These are phyloP conservation scores for Cenchrus purpureus DNA, from an alignment of 176 grass and related monocot genomes.

Conservation along the genomic window DNA sequence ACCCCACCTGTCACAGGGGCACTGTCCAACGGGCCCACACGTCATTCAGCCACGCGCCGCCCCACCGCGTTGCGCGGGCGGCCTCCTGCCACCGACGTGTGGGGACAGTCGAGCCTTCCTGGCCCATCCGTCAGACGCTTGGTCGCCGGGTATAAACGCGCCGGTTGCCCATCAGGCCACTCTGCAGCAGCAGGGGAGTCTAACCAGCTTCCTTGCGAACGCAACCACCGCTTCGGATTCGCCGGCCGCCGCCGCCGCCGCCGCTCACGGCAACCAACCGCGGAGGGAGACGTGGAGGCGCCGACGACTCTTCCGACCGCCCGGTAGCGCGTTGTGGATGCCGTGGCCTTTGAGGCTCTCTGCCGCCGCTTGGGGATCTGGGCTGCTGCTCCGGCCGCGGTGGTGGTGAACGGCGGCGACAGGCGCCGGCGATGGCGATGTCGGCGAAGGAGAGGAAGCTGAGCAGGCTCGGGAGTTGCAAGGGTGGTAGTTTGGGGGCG, in stretches of 20 bases:
- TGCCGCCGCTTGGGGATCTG: slow-evolving; percentile 41
- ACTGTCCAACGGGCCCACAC: background rate
- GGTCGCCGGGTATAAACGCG: slow-evolving; percentile 38
- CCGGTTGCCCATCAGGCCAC: background rate
- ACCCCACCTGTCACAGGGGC: background rate
- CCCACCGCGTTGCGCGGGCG: background rate
- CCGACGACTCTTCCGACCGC: background rate
- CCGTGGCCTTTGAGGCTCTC: slow-evolving; percentile 7
- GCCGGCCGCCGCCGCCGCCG: slow-evolving; percentile 36
- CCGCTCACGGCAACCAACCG: background rate
- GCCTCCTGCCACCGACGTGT: background rate
- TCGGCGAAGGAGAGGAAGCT: slow-evolving; percentile 57
- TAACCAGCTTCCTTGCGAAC: background rate
- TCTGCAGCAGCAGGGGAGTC: background rate
- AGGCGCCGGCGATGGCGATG: slow-evolving; percentile 25
- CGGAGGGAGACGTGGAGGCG: background rate
- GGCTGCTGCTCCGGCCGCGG: background rate
- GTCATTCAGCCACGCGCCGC: background rate
- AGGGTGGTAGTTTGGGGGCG: background rate
- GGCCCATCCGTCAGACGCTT: slow-evolving; percentile 19
- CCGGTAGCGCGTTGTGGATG: slow-evolving; percentile 22
- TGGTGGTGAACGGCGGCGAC: background rate
- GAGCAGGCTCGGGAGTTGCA: slow-evolving; percentile 45
- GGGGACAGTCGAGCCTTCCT: background rate
- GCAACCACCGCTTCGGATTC: slow-evolving; percentile 49